A percentile compares a stretch with the other conserved stretches of the same genome.
phyloP scores from a whole-genome alignment of 2,329 filamentous ascomycete species.

The Fusarium poae region DNA sequence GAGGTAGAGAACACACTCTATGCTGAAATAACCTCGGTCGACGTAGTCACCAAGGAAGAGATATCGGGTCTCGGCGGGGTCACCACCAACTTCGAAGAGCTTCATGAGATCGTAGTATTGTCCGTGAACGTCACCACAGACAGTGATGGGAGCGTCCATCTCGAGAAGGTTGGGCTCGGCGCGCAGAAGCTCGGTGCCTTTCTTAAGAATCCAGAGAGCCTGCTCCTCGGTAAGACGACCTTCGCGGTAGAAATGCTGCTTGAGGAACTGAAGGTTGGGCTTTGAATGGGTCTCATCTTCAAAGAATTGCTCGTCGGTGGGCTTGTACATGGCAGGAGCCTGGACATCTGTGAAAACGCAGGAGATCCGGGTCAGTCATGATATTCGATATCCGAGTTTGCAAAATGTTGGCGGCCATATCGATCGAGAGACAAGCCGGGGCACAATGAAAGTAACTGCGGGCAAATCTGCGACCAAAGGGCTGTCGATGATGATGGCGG shows the following conservation, averaged over 20 bases:
- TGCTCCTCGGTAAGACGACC: conserved; percentile 97
- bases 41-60: conserved; percentile 98
- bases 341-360: conserved; percentile 80
- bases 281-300: conserved; percentile 87
- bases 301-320: conserved; percentile 94
- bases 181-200: conserved; percentile 87
- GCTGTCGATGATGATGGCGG: conserved; percentile 40
- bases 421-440: neutral
- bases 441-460: conserved; percentile 10
- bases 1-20: conserved; percentile 97
- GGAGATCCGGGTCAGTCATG: conserved; percentile 37
- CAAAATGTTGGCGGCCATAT: neutral
- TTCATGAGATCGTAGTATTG: conserved; percentile 99
- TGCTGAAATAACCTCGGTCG: conserved; percentile 98
- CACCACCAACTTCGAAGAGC: conserved; percentile 97
- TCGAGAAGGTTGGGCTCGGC: conserved; percentile 95
- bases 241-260: conserved; percentile 98
- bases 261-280: conserved; percentile 93
- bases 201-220: conserved; percentile 92
- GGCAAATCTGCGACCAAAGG: conserved; percentile 32
- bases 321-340: conserved; percentile 92
- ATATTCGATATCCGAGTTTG: conserved; percentile 5
- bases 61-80: conserved; percentile 95
- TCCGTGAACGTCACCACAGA: conserved; percentile 97
- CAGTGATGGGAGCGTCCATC: conserved; percentile 99